phyloP scores from a whole-genome alignment of 139 green algal genomes.

The Chlamydomonas eustigma region DNA sequence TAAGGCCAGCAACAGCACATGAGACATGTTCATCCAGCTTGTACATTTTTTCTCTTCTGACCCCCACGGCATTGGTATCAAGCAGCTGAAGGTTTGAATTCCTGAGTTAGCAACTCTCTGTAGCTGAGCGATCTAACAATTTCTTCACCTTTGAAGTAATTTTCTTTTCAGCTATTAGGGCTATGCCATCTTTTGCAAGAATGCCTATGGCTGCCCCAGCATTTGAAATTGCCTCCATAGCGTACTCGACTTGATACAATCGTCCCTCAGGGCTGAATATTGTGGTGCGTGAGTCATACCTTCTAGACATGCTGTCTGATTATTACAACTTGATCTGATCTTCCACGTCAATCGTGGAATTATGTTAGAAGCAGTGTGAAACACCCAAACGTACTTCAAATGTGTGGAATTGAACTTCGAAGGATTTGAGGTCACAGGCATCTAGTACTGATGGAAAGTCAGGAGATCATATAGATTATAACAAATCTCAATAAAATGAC shows the following conservation, averaged over 20 bases:
- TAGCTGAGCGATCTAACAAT: too few relatives aligned
- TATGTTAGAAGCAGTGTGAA: too few relatives aligned
- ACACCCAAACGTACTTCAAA: too few relatives aligned
- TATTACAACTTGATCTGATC: too few relatives aligned
- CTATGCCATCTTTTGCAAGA: constrained; percentile 86
- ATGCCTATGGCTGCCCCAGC: constrained; percentile 90
- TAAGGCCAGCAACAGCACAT: constrained; percentile 94
- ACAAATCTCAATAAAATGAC: too few relatives aligned
- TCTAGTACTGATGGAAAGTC: too few relatives aligned
- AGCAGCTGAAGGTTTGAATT: too few relatives aligned
- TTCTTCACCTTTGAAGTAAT: constrained; percentile 91
- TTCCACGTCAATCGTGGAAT: too few relatives aligned
- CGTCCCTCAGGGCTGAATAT: constrained; percentile 97
- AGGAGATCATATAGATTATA: too few relatives aligned
- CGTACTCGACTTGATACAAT: constrained; percentile 93
- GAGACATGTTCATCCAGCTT: constrained; percentile 95
- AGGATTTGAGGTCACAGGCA: too few relatives aligned
- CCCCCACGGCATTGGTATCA: constrained; percentile 84
- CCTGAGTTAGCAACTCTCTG: too few relatives aligned
- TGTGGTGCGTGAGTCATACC: constrained; percentile 96
- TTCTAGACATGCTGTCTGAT: constrained; percentile 4
- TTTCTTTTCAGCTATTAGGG: constrained; percentile 96
- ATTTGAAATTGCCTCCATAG: constrained; percentile 98
- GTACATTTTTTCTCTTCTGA: constrained; percentile 97
- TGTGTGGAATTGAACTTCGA: too few relatives aligned